These are phyloP conservation scores for Collybia nuda DNA, from an alignment of 768 basidiomycete species.

Conservation along the genomic window DNA sequence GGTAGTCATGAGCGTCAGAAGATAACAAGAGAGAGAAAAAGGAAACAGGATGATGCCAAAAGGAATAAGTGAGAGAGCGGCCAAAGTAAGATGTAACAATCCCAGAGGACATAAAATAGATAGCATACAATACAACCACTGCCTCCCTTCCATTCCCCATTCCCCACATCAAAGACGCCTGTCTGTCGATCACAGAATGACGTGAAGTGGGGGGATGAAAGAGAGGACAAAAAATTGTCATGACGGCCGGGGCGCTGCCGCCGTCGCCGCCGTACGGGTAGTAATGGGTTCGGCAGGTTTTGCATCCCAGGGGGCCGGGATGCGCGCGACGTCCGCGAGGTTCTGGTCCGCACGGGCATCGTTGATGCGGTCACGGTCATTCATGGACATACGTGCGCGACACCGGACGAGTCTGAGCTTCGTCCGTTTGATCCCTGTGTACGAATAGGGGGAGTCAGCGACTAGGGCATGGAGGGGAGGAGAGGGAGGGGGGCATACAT, in stretches of 20 bases:
- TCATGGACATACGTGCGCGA: slow-evolving; percentile 76
- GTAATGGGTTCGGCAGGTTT: slow-evolving; percentile 28
- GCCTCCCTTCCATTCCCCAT: not conserved
- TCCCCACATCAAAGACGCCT: not conserved
- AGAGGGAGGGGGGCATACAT: slow-evolving; percentile 43
- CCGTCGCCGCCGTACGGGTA: not conserved
- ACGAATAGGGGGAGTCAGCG: slow-evolving; percentile 1
- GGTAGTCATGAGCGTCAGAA: not conserved
- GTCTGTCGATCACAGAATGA: not conserved
- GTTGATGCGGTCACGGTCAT: slow-evolving; percentile 64
- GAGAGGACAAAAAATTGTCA: slow-evolving; percentile 3
- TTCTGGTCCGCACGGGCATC: slow-evolving; percentile 82
- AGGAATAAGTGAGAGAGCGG: not conserved
- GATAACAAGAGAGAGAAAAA: not conserved
- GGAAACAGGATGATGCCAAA: not conserved
- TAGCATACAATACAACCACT: slow-evolving; percentile 9
- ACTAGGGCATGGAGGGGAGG: not conserved
- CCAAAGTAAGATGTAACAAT: slow-evolving; percentile 2
- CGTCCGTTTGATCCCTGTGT: slow-evolving; percentile 79
- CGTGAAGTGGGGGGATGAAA: not conserved
- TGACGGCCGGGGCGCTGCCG: slow-evolving; percentile 7
- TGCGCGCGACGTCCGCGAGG: slow-evolving; percentile 67
- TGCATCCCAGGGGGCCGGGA: slow-evolving; percentile 72
- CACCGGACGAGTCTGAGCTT: slow-evolving; percentile 82
- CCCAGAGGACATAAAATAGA: slow-evolving; percentile 9